Base-by-base conservation (phyloP, 2,329 filamentous ascomycete genomes). In the Aspergillus sp. region DNA sequence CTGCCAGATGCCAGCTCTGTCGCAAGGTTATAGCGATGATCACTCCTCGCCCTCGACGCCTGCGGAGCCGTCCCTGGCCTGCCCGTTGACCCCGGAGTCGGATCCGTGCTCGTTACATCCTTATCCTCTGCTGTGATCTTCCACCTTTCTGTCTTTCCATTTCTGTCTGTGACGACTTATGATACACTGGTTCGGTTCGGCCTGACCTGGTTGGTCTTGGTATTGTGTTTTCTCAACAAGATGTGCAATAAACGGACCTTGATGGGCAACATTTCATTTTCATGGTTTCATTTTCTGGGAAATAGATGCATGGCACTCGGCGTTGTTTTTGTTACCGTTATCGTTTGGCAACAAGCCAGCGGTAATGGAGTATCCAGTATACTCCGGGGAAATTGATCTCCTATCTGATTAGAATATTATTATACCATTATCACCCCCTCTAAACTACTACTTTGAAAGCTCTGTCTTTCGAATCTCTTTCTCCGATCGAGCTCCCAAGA, bases 81-180 rank as follows among this genome's bases (percentile, higher is more conserved):
- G 76, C 54, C 79, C 79, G 53, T 68, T 77, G 31, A 82, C 79
- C 5, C 80, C 79, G 19, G 71, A 78, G 52, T 79, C 77, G 7
- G 72, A 71, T 34, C 72, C 74, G n/a, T 74, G 74, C 62, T 80
- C 79, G 17, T 78, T 79, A 15, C 74, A 74, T 50, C 68, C 73
- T 41, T 73, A 71, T 59, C 65, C 71, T 43, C 64, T 72, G 4
- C 43, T 72, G 31, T 68, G 54, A 66, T 51, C 49, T 30, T 61
- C 55, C 19, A 19, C 41, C 23, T 17, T 41, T 61, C 6, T 38
- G 3, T 60, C 43, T 62, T 63, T 47, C 54, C 60, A 45, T 19
- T 19, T 19, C 19, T 57, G 41, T 48, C 54, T 47, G 57, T 64
- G 30, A 55, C 53, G 53, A 55, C 52, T 59, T 62, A 61, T 49